These are phyloP conservation scores for Saccharomycopsis javanensis DNA, from an alignment of 805 yeast species.

Conservation along the genomic window DNA sequence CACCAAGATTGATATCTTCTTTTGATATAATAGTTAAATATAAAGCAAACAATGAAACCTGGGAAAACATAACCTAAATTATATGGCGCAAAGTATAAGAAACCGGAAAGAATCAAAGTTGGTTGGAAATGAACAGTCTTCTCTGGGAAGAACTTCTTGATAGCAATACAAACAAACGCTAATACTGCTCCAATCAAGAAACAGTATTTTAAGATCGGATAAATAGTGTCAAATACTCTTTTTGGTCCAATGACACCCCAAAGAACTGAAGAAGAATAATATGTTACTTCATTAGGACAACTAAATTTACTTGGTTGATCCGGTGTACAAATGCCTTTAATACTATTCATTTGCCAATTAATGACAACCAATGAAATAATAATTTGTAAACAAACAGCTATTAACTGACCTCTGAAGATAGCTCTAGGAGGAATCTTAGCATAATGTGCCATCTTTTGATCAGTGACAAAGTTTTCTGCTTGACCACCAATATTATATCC, in stretches of 20 bases:
- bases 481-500: slow-evolving; percentile 56
- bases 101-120: slow-evolving; percentile 41
- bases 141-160: slow-evolving; percentile 24
- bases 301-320: slow-evolving; percentile 32
- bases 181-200: slow-evolving; percentile 45
- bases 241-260: slow-evolving; percentile 51
- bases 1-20: slow-evolving; percentile 46
- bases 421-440: slow-evolving; percentile 51
- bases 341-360: slow-evolving; percentile 29
- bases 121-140: slow-evolving; percentile 37
- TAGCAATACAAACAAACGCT: slow-evolving; percentile 25
- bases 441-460: slow-evolving; percentile 49
- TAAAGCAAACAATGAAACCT: slow-evolving; percentile 25
- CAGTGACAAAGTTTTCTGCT: slow-evolving; percentile 51
- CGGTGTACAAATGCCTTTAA: slow-evolving; percentile 28
- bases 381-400: slow-evolving; percentile 27
- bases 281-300: slow-evolving; percentile 33
- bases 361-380: slow-evolving; percentile 27
- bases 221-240: slow-evolving; percentile 45
- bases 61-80: slow-evolving; percentile 33
- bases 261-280: slow-evolving; percentile 41
- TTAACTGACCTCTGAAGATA: slow-evolving; percentile 38
- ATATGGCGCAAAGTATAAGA: slow-evolving; percentile 42
- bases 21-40: slow-evolving; percentile 43
- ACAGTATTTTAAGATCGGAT: slow-evolving; percentile 55